These are phyloP conservation scores for Saturnispora gosingensis DNA, from an alignment of 805 yeast genomes.

Conservation along the genomic window DNA sequence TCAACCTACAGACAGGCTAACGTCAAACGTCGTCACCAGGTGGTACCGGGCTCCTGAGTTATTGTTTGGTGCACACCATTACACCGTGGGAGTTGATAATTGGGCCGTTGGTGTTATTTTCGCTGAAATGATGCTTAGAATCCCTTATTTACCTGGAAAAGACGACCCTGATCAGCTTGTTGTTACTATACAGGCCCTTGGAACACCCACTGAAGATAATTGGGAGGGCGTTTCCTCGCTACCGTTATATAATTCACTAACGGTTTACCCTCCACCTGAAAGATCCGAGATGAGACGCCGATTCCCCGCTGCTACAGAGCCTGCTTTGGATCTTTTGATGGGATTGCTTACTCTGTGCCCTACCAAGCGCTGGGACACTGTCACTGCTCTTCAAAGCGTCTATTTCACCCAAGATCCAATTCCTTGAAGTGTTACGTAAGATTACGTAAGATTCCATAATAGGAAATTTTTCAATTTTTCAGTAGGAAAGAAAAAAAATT, in stretches of 20 bases:
- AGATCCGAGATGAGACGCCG: constrained; percentile 70
- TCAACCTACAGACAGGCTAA: constrained; percentile 63
- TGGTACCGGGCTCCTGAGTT: constrained; percentile 98
- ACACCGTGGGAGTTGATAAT: constrained; percentile 80
- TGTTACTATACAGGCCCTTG: constrained; percentile 90
- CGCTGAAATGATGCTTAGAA: constrained; percentile 91
- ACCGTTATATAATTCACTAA: constrained; percentile 65
- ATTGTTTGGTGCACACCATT: constrained; percentile 79
- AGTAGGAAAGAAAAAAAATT: not conserved
- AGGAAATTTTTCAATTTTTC: constrained; percentile 1
- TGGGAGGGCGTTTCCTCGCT: constrained; percentile 88
- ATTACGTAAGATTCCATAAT: not conserved
- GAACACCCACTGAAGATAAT: constrained; percentile 84
- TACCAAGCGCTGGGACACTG: constrained; percentile 55
- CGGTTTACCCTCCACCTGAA: constrained; percentile 76
- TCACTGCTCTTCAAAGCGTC: constrained; percentile 51
- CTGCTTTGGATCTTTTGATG: constrained; percentile 67
- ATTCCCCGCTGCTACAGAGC: constrained; percentile 84
- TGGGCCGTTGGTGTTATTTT: constrained; percentile 97
- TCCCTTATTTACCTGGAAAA: constrained; percentile 90
- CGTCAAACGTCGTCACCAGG: constrained; percentile 92
- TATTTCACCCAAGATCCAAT: constrained; percentile 68
- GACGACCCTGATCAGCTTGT: constrained; percentile 85
- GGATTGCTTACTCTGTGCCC: constrained; percentile 75
- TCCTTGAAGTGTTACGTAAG: constrained; percentile 29